phyloP scores from a whole-genome alignment of 129 eudicot genomes.

The Silybum marianum region DNA sequence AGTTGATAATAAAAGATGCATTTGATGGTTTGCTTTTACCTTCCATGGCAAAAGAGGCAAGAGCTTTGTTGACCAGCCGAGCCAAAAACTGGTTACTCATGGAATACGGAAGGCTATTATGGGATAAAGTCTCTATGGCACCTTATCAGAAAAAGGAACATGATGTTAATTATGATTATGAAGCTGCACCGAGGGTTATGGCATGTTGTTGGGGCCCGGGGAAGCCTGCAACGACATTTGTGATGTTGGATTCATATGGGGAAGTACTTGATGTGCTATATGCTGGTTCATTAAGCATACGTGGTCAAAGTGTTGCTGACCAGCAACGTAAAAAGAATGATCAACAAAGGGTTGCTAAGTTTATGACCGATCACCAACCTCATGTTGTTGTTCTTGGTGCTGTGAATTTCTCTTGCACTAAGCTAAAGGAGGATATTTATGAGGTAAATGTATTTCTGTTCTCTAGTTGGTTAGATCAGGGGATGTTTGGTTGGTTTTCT shows the following conservation, averaged over 20 bases:
- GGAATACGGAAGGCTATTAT: conserved; percentile 73
- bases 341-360: conserved; percentile 74
- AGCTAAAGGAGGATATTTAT: conserved; percentile 74
- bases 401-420: conserved; percentile 64
- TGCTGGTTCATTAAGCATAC: conserved; percentile 71
- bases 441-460: conserved; percentile 86
- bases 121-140: conserved; percentile 82
- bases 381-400: conserved; percentile 87
- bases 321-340: conserved; percentile 88
- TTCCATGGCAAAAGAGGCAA: conserved; percentile 94
- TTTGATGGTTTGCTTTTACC: conserved; percentile 67
- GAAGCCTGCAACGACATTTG: conserved; percentile 93
- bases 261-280: conserved; percentile 77
- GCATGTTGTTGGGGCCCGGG: conserved; percentile 99
- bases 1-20: conserved; percentile 75
- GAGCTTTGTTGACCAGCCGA: conserved; percentile 69
- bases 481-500: no score
- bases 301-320: conserved; percentile 67
- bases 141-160: conserved; percentile 75
- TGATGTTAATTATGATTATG: conserved; percentile 61
- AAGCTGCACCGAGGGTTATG: conserved; percentile 92
- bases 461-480: no score
- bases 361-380: conserved; percentile 95
- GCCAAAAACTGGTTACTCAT: conserved; percentile 69
- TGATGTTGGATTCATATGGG: conserved; percentile 93